These are phyloP conservation scores for Ceratobasidium sp. DNA, from an alignment of 1,284 basidiomycete genomes.

Conservation along the genomic window DNA sequence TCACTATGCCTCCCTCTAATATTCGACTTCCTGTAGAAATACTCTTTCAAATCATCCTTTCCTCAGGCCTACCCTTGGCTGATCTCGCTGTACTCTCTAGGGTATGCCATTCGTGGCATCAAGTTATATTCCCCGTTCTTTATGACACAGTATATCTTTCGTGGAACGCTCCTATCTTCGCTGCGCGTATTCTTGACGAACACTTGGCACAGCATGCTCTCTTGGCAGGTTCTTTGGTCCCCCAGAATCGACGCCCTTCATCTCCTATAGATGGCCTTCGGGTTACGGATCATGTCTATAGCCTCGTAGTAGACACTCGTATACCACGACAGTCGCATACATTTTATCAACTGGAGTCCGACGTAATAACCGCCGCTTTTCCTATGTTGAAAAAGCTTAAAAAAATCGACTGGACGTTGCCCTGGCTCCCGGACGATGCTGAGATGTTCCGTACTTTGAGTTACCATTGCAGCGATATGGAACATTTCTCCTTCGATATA, in stretches of 20 bases:
- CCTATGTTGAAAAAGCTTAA: constrained; percentile 25
- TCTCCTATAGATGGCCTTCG: constrained; percentile 14
- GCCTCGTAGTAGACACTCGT: constrained; percentile 20
- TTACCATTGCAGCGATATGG: not conserved
- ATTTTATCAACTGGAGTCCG: constrained; percentile 15
- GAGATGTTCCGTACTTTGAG: constrained; percentile 11
- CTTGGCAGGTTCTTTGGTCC: not conserved
- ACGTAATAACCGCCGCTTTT: constrained; percentile 15
- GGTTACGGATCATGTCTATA: constrained; percentile 14
- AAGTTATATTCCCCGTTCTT: constrained; percentile 21
- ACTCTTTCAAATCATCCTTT: constrained; percentile 33
- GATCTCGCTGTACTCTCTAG: constrained; percentile 10
- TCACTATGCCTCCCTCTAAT: constrained; percentile 21
- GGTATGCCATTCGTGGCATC: constrained; percentile 35
- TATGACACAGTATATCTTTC: constrained; percentile 29
- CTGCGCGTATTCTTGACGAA: constrained; percentile 34
- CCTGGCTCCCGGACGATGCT: constrained; percentile 11
- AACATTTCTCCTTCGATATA: constrained; percentile 38
- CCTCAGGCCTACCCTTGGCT: not conserved
- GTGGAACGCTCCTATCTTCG: constrained; percentile 32
- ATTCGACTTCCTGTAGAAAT: constrained; percentile 31
- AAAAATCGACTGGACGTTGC: constrained; percentile 29
- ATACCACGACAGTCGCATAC: not conserved
- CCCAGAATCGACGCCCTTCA: not conserved
- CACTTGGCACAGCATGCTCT: not conserved